phyloP scores from a whole-genome alignment of 2,329 filamentous ascomycete species.

The Aureobasidium zeae region DNA sequence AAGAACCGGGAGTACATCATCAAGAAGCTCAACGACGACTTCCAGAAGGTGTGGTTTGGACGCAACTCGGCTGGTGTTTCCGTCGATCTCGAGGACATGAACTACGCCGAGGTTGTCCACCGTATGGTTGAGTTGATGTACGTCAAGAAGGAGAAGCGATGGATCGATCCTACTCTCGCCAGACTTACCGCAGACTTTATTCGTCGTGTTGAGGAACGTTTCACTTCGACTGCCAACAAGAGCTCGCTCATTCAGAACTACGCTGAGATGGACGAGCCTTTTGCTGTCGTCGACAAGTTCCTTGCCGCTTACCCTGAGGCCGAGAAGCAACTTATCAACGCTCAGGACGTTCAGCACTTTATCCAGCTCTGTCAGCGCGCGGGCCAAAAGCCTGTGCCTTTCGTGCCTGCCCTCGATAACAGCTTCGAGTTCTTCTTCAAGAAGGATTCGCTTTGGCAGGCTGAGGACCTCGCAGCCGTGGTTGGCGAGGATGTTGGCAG shows the following conservation, averaged over 20 bases:
- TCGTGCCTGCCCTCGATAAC: slow-evolving; percentile 89
- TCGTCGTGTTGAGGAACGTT: slow-evolving; percentile 90
- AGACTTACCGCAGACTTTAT: slow-evolving; percentile 90
- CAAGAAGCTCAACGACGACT: slow-evolving; percentile 90
- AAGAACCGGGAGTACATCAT: slow-evolving; percentile 87
- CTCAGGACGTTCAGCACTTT: slow-evolving; percentile 97
- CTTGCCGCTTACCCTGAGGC: slow-evolving; percentile 77
- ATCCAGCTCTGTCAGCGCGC: slow-evolving; percentile 81
- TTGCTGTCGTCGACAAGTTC: slow-evolving; percentile 65
- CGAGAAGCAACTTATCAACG: slow-evolving; percentile 85
- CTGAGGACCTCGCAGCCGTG: slow-evolving; percentile 90
- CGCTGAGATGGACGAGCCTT: slow-evolving; percentile 75
- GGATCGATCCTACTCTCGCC: slow-evolving; percentile 79
- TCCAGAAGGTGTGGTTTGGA: slow-evolving; percentile 95
- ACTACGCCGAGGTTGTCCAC: slow-evolving; percentile 76
- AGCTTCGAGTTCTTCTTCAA: slow-evolving; percentile 99
- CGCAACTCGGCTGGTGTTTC: slow-evolving; percentile 69
- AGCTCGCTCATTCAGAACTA: slow-evolving; percentile 83
- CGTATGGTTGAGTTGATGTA: slow-evolving; percentile 86
- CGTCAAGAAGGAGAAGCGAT: slow-evolving; percentile 78
- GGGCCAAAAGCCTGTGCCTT: slow-evolving; percentile 91
- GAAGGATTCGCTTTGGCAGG: slow-evolving; percentile 99
- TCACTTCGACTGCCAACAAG: slow-evolving; percentile 60
- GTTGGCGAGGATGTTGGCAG: slow-evolving; percentile 92
- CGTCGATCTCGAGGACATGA: slow-evolving; percentile 91